A percentile compares a stretch with the other conserved stretches of the same genome.
phyloP scores from a whole-genome alignment of 495 filamentous ascomycete species.

The Cercophora sp. region DNA sequence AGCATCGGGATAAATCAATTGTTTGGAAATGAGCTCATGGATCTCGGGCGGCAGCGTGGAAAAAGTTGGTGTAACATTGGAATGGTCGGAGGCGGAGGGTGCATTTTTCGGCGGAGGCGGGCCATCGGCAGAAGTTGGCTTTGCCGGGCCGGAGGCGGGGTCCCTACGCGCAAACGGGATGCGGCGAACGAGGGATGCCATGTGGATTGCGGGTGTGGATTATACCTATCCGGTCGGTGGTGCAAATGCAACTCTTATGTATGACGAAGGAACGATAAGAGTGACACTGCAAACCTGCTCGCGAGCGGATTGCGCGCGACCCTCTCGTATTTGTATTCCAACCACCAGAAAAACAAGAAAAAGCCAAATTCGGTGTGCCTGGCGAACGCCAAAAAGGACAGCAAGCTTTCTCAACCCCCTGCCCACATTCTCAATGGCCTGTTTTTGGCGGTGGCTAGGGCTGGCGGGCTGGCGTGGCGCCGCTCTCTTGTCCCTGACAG shows the following conservation, averaged over 20 bases:
- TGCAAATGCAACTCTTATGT: no score
- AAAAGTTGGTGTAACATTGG: constrained; percentile 3
- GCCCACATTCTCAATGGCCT: not conserved
- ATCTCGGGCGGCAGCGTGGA: constrained; percentile 57
- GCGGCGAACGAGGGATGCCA: constrained; percentile 2
- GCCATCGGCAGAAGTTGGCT: not conserved
- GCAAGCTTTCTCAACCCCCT: not conserved
- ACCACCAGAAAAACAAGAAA: no score
- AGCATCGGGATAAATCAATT: constrained; percentile 57
- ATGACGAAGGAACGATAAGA: no score
- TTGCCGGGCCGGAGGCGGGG: not conserved
- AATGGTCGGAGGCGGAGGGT: not conserved
- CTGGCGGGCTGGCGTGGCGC: not conserved
- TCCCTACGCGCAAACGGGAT: not conserved
- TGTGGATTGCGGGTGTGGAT: not conserved
- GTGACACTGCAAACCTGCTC: no score
- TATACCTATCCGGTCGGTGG: not conserved
- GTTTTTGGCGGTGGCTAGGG: constrained; percentile 12
- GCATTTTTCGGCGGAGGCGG: not conserved
- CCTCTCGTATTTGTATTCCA: constrained; percentile 5
- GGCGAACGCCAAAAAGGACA: constrained; percentile 1
- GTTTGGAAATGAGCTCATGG: constrained; percentile 48
- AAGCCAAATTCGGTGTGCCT: constrained; percentile 7
- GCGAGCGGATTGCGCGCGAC: no score
- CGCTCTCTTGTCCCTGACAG: constrained; percentile 5